phyloP scores from a whole-genome alignment of 768 basidiomycete species.

The Naganishia randhawae region DNA sequence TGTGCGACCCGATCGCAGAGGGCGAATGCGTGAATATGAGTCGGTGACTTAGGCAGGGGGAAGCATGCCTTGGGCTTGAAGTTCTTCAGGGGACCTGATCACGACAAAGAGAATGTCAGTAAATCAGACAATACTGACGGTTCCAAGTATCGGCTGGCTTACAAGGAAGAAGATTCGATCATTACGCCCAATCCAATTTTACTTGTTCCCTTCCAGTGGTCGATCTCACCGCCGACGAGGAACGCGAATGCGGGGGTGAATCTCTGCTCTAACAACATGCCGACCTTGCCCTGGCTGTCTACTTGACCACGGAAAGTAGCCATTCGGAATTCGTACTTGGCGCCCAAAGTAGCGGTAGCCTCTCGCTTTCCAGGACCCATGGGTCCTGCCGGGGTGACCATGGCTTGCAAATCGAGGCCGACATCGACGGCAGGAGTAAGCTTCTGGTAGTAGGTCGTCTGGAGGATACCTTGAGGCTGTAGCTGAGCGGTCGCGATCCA shows the following conservation, averaged over 20 bases:
- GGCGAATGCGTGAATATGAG: neutral
- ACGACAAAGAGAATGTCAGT: neutral
- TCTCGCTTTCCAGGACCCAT: conserved; percentile 68
- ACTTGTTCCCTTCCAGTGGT: conserved; percentile 95
- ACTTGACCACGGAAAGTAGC: conserved; percentile 90
- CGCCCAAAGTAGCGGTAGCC: conserved; percentile 87
- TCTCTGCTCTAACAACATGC: conserved; percentile 88
- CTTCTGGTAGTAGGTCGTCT: conserved; percentile 95
- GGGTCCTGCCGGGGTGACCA: conserved; percentile 58
- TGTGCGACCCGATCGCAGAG: neutral
- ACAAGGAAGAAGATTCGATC: conserved; percentile 65
- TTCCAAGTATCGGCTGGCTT: conserved; percentile 16
- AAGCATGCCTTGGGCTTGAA: conserved; percentile 19
- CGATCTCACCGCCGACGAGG: conserved; percentile 91
- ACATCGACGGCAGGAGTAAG: conserved; percentile 93
- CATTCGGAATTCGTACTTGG: conserved; percentile 92
- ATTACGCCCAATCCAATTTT: conserved; percentile 96
- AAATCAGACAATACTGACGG: too few species aligned
- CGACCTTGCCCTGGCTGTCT: conserved; percentile 91
- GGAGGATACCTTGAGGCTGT: conserved; percentile 74
- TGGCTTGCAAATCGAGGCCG: conserved; percentile 84
- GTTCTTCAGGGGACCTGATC: conserved; percentile 18
- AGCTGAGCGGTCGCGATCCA: conserved; percentile 94
- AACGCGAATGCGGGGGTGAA: conserved; percentile 94
- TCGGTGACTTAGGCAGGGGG: conserved; percentile 10